Base-by-base conservation (phyloP, 169 alveolate genomes). In the Plasmodium blacklocki region DNA sequence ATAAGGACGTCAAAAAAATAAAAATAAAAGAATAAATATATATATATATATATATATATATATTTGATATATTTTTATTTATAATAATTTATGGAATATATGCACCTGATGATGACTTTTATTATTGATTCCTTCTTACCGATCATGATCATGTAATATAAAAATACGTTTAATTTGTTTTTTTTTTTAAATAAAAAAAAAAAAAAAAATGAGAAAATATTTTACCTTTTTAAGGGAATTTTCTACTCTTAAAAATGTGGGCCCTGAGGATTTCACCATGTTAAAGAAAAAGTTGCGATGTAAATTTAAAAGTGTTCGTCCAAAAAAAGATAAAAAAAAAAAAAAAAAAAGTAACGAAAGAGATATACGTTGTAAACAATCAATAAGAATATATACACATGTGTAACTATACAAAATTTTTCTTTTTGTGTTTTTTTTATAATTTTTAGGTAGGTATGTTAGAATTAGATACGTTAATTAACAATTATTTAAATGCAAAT, bases 291-390 rank as follows among this genome's bases (percentile, higher is more conserved):
- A 78, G 19, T 23, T 78, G 39, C 39, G 89, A 66, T 78, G 56
- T 21, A 78, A 66, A 78, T 78, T 78, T 78, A 78, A 66, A 78
- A 78, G 89, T 78, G 89, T 78, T 50, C 64, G 89, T 58, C 67
- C 56, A n/a, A 43, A 18, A 76, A 78, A 64, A 29, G 19, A 52
- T 12, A 74, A 3, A 68, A 43, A 32, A 32, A 32, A 7, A 5
- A 32, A 7, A 19, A 21, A 18, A 39, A n/a, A 72, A 14, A 12
- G 12, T n/a, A 7, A 3, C 47, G 21, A 73, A 39, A 73, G 86
- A 7, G 68, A 23, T 52, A 26, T 19, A 72, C 39, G 8, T 2
- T 32, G 4, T 32, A 7, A 32, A 32, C 9, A 5, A 32, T 4
- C 45, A 21, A 7, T 19, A 45, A 23, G 56, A 39, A 8, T 21